phyloP scores from a whole-genome alignment of 768 basidiomycete genomes.

The Tylopilus sp. region DNA sequence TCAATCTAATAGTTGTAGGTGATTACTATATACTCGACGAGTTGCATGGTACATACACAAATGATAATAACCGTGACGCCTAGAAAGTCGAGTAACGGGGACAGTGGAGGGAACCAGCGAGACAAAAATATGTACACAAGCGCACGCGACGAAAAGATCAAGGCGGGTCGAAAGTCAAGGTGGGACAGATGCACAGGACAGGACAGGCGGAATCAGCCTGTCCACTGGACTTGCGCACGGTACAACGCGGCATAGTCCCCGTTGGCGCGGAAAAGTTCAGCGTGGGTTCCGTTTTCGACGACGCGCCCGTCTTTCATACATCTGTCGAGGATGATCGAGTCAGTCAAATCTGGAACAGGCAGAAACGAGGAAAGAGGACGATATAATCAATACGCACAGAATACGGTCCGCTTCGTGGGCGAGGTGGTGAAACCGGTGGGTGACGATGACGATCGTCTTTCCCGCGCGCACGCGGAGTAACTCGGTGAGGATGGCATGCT shows the following conservation, averaged over 20 bases:
- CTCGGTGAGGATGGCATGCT: conserved; percentile 25
- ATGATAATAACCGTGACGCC: no score
- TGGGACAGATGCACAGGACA: no score
- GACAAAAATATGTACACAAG: no score
- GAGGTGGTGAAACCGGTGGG: conserved; percentile 52
- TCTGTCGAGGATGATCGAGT: conserved; percentile 8
- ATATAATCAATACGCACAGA: conserved; percentile 37
- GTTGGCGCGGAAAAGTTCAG: conserved; percentile 19
- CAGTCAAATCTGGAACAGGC: neutral
- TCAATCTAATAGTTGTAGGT: neutral
- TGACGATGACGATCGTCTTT: conserved; percentile 40
- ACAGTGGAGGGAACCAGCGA: no score
- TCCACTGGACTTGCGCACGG: conserved; percentile 13
- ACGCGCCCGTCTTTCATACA: conserved; percentile 32
- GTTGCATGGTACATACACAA: no score
- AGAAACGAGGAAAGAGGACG: neutral
- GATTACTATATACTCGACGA: neutral
- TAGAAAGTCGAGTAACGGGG: no score
- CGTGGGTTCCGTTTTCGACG: conserved; percentile 31
- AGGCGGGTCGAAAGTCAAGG: no score
- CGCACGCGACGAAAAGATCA: no score
- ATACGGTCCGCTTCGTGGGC: conserved; percentile 49
- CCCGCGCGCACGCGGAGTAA: no score
- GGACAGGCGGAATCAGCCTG: neutral
- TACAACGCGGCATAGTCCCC: conserved; percentile 31